Evolutionary conservation across 768 basidiomycete genomes (phyloP), one percentile per base, ranked within the genome.

Genomic region (Leccinum sublutescens): DNA sequence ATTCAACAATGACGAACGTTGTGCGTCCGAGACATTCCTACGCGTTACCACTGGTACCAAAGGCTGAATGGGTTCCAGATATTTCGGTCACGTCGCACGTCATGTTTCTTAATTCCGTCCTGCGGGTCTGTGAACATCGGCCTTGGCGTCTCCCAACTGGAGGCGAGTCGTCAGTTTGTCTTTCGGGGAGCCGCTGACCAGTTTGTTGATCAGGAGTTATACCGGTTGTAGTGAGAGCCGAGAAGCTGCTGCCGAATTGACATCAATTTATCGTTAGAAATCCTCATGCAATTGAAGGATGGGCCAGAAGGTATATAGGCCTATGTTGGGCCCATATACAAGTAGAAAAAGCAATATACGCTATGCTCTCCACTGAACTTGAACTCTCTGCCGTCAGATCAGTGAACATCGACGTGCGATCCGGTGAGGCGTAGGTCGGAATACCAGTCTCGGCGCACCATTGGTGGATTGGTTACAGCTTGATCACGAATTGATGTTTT

Each of bases 61-160:
- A 15, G n/a, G 50, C 40, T 52, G 34, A 57, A 40, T 12, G 33
- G 31, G 7, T 40, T 50, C 27, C 48, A 90, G 89, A 82, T 62
- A 80, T 89, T 17, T 85, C 86, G 5, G 79, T 89, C 59, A 87
- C 87, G 1, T 81, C 84, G 1, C 89, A 91, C 66, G 78, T 82
- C 14, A 86, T 82, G 1, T 80, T 85, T 60, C 85, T 87, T 45
- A 78, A 79, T 47, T 83, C 80, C 0, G 81, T 88, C 52, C 62
- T 88, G 62, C 72, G 67, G 4, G 78, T 78, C 0, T 70, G 84
- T 29, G 81, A 76, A 4, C 78, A 85, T 17, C 66, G 67, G 2
- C 59, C 55, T 9, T 84, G 81, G 68, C 52, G 63, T 5, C 69
- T 89, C 19, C 80, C 83, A 1, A 88, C 86, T 5, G 88, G 89